Evolutionary conservation across 2,329 filamentous ascomycete species (phyloP), one percentile per base, ranked within the genome.

Genomic region (Aspergillus costaricaensis): DNA sequence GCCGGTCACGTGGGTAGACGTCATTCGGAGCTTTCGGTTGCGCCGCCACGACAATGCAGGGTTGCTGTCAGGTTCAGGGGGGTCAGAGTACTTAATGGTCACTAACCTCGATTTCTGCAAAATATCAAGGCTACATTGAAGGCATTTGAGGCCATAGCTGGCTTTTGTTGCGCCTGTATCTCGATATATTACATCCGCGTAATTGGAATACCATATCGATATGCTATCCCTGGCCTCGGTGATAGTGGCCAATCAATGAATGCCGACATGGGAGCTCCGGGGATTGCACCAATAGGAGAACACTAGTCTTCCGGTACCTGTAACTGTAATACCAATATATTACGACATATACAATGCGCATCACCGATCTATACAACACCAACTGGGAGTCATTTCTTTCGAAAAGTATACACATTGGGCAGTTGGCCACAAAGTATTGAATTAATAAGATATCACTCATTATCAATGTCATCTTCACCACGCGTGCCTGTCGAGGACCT

Each of bases 1-100:
- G 36, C 47, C 50, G 47, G 51, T 67, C 65, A 67, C 65, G 65
- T 67, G 63, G 55, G 6, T 9, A 55, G 43, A 63, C 59, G 65
- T 64, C 61, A 66, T 62, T 38, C 49, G 41, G 48, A 27, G 23
- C 7, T 38, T 12, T 44, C 39, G 27, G n/a, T 50, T 17, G 47
- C 23, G 23, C 23, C 25, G 4, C 25, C 27, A 12, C 25, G 2
- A 15, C 47, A 30, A 0, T 50, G 9, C 47, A 27, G 23, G 23
- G 27, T 30, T 30, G 7, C 36, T 19, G 23, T 3, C n/a, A 10
- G 15, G 21, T 9, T 30, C 4, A 15, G 3, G 5, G 3, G 3
- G 10, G 12, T 10, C 7, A 6, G 3, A n/a, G 4, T 15, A 12
- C 32, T 4, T 5, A 5, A n/a, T 5, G 6, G 8, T n/a, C 1